Evolutionary conservation across 768 basidiomycete genomes (phyloP).

Genomic region (Collybia sordida): DNA sequence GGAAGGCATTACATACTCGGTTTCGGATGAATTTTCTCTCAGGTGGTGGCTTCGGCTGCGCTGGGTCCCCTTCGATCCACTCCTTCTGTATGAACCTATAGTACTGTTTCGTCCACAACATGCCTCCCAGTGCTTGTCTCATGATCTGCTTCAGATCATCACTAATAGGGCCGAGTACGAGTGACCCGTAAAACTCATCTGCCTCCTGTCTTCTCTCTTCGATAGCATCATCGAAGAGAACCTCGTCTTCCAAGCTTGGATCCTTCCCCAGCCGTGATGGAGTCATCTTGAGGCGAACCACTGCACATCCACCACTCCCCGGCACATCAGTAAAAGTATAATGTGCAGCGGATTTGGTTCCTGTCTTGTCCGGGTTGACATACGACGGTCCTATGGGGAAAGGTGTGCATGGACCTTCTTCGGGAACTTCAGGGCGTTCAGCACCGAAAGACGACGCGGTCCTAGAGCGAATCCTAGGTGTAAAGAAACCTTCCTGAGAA

Average conservation of each 20-base stretch:
- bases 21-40: conserved; percentile 86
- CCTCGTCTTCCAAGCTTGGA: conserved; percentile 82
- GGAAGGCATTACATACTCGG: conserved; percentile 44
- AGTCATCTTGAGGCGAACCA: conserved; percentile 92
- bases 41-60: conserved; percentile 92
- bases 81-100: conserved; percentile 96
- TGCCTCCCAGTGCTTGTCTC: conserved; percentile 93
- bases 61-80: conserved; percentile 95
- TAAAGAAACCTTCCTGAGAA: conserved; percentile 41
- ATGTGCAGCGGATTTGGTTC: conserved; percentile 93
- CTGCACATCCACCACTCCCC: conserved; percentile 88
- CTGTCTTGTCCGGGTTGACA: conserved; percentile 82
- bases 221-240: conserved; percentile 81
- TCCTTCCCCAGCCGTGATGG: conserved; percentile 74
- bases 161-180: conserved; percentile 81
- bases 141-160: conserved; percentile 95
- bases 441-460: conserved; percentile 44
- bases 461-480: conserved; percentile 48
- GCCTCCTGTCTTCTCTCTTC: conserved; percentile 92
- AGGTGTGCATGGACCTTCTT: conserved; percentile 60
- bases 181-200: conserved; percentile 89
- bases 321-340: conserved; percentile 88
- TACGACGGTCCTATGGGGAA: conserved; percentile 56
- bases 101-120: conserved; percentile 99
- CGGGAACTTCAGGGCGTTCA: conserved; percentile 36